Evolutionary conservation across 1,284 basidiomycete genomes (phyloP).

Genomic region (Rhodotorula sp.): DNA sequence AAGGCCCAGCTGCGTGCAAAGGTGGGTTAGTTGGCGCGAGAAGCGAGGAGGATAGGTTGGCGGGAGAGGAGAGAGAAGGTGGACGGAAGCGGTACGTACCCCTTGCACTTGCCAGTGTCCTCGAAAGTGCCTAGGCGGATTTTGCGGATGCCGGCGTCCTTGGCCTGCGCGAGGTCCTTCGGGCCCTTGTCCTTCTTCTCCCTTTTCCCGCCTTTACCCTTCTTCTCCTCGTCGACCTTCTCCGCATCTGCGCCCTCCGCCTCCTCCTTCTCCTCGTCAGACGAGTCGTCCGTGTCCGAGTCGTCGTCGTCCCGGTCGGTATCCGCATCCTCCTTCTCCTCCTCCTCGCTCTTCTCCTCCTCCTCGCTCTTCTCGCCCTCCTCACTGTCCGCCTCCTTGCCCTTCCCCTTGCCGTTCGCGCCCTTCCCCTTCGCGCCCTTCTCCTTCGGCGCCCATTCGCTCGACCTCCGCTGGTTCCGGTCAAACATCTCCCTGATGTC

Average conservation of each 20-base stretch:
- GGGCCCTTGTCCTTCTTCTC: conserved; percentile 22
- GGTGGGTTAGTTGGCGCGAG: background rate
- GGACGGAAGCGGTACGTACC: conserved; percentile 59
- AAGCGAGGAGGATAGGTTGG: too few species aligned
- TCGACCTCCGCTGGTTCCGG: conserved; percentile 57
- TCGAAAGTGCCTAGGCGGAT: conserved; percentile 93
- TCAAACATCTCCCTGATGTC: conserved; percentile 72
- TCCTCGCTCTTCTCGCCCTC: background rate
- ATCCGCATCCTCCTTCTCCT: conserved; percentile 13
- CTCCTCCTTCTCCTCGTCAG: conserved; percentile 23
- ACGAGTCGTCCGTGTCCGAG: conserved; percentile 41
- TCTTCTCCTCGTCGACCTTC: conserved; percentile 44
- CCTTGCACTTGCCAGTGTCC: conserved; percentile 91
- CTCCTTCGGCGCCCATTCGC: conserved; percentile 41
- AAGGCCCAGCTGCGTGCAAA: conserved; percentile 76
- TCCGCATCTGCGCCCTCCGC: conserved; percentile 45
- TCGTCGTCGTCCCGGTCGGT: conserved; percentile 32
- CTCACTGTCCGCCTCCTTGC: conserved; percentile 52
- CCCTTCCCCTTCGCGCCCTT: conserved; percentile 22
- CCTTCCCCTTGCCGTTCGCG: conserved; percentile 19
- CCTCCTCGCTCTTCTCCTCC: conserved; percentile 1
- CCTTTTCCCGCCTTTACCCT: conserved; percentile 3
- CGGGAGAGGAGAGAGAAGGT: background rate
- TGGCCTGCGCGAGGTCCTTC: conserved; percentile 34
- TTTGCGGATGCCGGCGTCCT: conserved; percentile 72